Evolutionary conservation across 208 protist species (phyloP).

Genomic region (Leishmania braziliensis): DNA sequence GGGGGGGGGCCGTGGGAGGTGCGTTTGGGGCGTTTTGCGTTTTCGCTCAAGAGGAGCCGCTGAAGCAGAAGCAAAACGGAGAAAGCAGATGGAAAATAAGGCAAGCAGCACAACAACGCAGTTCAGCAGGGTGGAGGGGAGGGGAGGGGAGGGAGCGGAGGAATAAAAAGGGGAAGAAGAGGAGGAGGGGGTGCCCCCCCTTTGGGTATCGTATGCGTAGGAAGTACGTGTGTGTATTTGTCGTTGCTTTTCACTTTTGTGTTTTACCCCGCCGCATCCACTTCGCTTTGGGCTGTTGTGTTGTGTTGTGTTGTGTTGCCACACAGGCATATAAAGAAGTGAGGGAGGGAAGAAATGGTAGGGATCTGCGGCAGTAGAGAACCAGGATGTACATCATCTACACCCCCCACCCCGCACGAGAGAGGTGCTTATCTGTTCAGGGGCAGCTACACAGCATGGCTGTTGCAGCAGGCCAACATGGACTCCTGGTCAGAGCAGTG

Average conservation of each 20-base stretch:
- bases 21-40: background rate
- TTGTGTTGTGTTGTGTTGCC: background rate
- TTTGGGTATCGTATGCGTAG: no score
- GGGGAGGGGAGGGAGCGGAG: background rate
- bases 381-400: background rate
- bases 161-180: background rate
- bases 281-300: background rate
- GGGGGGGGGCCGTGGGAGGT: background rate
- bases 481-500: background rate
- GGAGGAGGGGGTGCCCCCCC: background rate
- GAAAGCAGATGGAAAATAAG: background rate
- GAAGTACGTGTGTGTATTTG: no score
- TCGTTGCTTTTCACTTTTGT: background rate
- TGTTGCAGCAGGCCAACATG: background rate
- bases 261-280: no score
- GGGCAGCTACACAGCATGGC: background rate
- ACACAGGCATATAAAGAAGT: background rate
- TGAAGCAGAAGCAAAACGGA: background rate
- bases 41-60: background rate
- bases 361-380: background rate
- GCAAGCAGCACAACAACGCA: conserved; percentile 2
- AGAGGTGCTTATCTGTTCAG: background rate
- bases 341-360: background rate
- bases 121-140: background rate
- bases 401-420: background rate